Evolutionary conservation across 441 rosid genomes (phyloP).

Genomic region (Pelargonium hybrid): DNA sequence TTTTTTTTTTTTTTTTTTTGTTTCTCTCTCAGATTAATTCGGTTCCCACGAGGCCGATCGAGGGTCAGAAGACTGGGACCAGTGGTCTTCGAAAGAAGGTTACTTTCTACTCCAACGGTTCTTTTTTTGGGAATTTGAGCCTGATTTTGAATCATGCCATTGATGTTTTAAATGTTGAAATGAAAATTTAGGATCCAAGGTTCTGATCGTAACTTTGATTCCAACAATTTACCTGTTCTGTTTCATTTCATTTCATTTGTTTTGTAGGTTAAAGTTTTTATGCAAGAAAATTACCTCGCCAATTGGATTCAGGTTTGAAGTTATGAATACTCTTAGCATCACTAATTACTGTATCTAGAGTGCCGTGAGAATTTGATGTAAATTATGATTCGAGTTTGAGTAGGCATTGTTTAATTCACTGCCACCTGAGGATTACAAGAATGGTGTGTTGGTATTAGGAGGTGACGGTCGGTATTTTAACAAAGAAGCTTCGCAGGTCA

Average conservation of each 20-base stretch:
- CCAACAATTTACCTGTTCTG: neutral
- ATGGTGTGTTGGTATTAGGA: conserved; percentile 67
- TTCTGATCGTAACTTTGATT: neutral
- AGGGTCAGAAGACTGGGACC: conserved; percentile 91
- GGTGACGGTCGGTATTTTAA: conserved; percentile 93
- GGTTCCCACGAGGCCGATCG: conserved; percentile 73
- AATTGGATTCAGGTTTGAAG: conserved; percentile 87
- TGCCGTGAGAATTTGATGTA: neutral
- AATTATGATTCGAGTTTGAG: conserved; percentile 13
- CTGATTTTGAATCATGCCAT: too few species aligned
- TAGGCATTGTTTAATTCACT: conserved; percentile 85
- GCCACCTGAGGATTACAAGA: conserved; percentile 67
- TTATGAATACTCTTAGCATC: neutral
- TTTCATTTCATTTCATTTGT: neutral
- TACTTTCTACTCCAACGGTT: neutral
- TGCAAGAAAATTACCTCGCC: conserved; percentile 74
- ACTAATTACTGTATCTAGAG: neutral
- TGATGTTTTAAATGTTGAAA: neutral
- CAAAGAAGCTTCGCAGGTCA: conserved; percentile 77
- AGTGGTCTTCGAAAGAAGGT: conserved; percentile 94
- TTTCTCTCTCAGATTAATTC: conserved; percentile 43
- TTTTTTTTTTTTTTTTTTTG: neutral
- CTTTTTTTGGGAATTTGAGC: neutral
- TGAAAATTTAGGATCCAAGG: neutral
- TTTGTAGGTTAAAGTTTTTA: conserved; percentile 71